These are phyloP conservation scores for Metschnikowia gelsemii DNA, from an alignment of 805 yeast genomes.

Conservation along the genomic window DNA sequence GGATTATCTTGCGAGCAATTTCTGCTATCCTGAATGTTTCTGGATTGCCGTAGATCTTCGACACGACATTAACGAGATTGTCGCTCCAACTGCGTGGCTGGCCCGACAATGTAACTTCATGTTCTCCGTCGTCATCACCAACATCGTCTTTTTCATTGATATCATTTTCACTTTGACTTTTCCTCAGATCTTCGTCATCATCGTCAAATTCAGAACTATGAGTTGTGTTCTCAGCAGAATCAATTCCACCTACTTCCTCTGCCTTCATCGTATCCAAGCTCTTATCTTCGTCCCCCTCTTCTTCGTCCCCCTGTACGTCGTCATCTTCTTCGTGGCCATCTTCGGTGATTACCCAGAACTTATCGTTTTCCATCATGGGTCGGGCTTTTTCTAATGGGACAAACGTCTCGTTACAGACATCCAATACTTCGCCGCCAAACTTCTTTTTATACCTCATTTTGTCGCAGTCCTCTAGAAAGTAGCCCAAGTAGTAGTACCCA, in stretches of 20 bases:
- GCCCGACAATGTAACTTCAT: constrained; percentile 8
- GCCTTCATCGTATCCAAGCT: too few relatives aligned
- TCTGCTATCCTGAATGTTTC: constrained; percentile 23
- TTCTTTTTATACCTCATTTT: constrained; percentile 81
- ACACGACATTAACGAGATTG: constrained; percentile 9
- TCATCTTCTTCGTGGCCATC: constrained; percentile 5
- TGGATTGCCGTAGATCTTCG: constrained; percentile 10
- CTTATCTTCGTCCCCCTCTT: constrained; percentile 19
- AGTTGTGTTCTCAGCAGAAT: too few relatives aligned
- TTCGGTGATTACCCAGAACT: constrained; percentile 25
- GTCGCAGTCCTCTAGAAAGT: constrained; percentile 71
- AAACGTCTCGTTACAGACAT: constrained; percentile 48
- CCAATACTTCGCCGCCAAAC: constrained; percentile 74
- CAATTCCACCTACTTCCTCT: too few relatives aligned
- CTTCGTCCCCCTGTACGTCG: constrained; percentile 22
- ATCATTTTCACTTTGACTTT: neutral
- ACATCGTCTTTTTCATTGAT: neutral
- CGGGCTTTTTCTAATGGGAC: constrained; percentile 35
- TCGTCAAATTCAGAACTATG: neutral
- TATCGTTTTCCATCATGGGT: constrained; percentile 28
- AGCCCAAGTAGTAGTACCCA: constrained; percentile 74
- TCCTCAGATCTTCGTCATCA: neutral
- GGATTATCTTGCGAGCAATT: constrained; percentile 16
- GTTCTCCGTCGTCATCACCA: constrained; percentile 10
- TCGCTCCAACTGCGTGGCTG: constrained; percentile 6